Percentiles rank a stretch among this genome's conserved stretches.
Conservation (phyloP, 1,284 basidiomycete species). For the Apiotrichum veenhuisii region DNA sequence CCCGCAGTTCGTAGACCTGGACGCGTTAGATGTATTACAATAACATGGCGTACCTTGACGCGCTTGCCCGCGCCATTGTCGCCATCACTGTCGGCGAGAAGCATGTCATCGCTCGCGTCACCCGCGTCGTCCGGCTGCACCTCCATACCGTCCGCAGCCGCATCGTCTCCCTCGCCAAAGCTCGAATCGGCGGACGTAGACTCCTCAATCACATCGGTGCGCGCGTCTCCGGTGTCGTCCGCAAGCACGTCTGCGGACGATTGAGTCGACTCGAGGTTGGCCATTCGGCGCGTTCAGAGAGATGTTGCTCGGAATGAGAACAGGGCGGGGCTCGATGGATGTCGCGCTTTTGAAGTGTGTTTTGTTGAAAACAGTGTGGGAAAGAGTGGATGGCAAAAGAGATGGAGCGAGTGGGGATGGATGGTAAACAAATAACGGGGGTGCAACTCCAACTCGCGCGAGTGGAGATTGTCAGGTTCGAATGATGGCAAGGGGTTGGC, state of each 20-base stretch:
- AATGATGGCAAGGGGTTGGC: too few species aligned
- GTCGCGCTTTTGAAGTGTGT: too few species aligned
- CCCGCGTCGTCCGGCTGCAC: conserved; percentile 12
- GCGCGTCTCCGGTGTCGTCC: conserved; percentile 7
- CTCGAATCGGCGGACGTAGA: not conserved
- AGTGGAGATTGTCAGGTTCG: too few species aligned
- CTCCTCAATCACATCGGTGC: conserved; percentile 2
- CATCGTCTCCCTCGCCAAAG: conserved; percentile 5
- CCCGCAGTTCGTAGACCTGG: conserved; percentile 87
- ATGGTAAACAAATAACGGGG: too few species aligned
- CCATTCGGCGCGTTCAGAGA: conserved; percentile 17
- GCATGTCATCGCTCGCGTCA: conserved; percentile 14
- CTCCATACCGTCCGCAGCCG: conserved; percentile 15
- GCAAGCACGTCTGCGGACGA: conserved; percentile 37
- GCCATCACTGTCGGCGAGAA: conserved; percentile 1
- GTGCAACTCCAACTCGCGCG: too few species aligned
- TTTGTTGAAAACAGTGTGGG: too few species aligned
- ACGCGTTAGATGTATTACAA: not conserved
- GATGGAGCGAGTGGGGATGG: too few species aligned
- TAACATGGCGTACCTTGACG: conserved; percentile 19
- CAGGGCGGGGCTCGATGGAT: too few species aligned
- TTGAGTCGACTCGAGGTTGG: conserved; percentile 17
- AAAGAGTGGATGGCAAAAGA: too few species aligned
- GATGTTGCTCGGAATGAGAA: not conserved
- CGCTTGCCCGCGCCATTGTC: conserved; percentile 21